Base-by-base conservation (phyloP, 805 yeast genomes). In the Lipomyces yamadae region DNA sequence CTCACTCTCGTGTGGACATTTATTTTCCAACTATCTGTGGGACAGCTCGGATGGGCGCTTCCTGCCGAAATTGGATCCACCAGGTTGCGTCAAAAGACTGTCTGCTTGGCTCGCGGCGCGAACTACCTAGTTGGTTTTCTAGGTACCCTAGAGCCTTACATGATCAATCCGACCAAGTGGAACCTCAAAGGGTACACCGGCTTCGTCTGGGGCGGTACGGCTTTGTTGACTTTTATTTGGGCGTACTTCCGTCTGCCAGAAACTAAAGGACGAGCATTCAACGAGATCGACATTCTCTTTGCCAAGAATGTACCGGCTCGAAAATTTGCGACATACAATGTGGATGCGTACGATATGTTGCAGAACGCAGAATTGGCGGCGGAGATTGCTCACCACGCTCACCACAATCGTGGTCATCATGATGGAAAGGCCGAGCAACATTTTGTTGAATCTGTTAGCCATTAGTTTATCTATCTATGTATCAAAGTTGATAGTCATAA, bases 231-330 rank as follows among this genome's bases (percentile, higher is more conserved):
- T n/a, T 35, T 81, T 6, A 68, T 77, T 50, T 85, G 86, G 85
- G 77, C 81, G 39, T 82, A 78, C 75, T 82, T 84, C 75, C 81
- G 84, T 60, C 77, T 86, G 60, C 90, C 91, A 5, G 91, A 87
- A 75, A 84, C 89, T 34, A 80, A 80, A 70, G 82, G 81, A 58
- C 81, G 87, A 75, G 83, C 89, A 0, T 85, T 79, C 73, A 88
- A 86, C 60, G 90, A 87, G 72, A 77, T 87, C 73, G 90, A 86
- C 75, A 77, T 78, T 63, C 77, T 87, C 77, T 87, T 86, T 76
- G 79, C 70, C 57, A 68, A 72, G 68, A 68, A 72, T 59, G 72
- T 72, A 59, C 67, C 76, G 8, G 75, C 78, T 15, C 67, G 78
- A 56, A 70, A 76, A 65, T 71, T 74, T 68, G 50, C 66, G 71